These are phyloP conservation scores for Andrographis paniculata DNA, from an alignment of 305 asterid genomes.

Conservation along the genomic window DNA sequence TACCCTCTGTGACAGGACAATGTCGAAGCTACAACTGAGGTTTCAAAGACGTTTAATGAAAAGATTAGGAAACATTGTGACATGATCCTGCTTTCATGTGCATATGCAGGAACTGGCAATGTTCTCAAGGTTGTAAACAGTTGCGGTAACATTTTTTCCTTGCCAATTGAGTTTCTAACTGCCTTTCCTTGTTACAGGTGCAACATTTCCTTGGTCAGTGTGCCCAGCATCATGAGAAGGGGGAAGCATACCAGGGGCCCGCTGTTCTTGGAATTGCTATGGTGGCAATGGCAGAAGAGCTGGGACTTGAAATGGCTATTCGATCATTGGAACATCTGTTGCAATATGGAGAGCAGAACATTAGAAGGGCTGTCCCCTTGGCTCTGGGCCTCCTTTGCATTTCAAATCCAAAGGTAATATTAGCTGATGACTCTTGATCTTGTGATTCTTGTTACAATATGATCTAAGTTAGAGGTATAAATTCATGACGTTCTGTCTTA, in stretches of 20 bases:
- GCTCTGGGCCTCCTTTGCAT: constrained; percentile 94
- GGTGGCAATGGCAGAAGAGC: constrained; percentile 98
- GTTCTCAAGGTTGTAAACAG: constrained; percentile 68
- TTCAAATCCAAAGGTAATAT: constrained; percentile 87
- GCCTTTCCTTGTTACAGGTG: constrained; percentile 40
- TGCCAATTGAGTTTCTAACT: constrained; percentile 14
- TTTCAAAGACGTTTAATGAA: constrained; percentile 79
- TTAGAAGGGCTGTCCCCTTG: constrained; percentile 83
- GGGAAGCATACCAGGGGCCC: constrained; percentile 84
- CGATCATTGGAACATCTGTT: constrained; percentile 92
- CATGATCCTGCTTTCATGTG: constrained; percentile 91
- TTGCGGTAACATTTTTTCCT: neutral
- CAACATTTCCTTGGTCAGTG: constrained; percentile 97
- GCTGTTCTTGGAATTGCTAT: constrained; percentile 98
- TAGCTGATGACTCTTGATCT: constrained; percentile 24
- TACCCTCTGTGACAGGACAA: constrained; percentile 48
- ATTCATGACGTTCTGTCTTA: no score
- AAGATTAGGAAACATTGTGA: constrained; percentile 87
- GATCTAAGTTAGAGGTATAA: no score
- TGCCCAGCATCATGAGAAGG: constrained; percentile 83
- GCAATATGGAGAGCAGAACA: constrained; percentile 92
- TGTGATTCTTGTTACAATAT: no score
- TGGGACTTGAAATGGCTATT: constrained; percentile 92
- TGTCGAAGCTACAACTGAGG: constrained; percentile 93
- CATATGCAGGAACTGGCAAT: constrained; percentile 97